Conservation (phyloP, 257 asterid genomes). For the Cruciata laevipes region DNA sequence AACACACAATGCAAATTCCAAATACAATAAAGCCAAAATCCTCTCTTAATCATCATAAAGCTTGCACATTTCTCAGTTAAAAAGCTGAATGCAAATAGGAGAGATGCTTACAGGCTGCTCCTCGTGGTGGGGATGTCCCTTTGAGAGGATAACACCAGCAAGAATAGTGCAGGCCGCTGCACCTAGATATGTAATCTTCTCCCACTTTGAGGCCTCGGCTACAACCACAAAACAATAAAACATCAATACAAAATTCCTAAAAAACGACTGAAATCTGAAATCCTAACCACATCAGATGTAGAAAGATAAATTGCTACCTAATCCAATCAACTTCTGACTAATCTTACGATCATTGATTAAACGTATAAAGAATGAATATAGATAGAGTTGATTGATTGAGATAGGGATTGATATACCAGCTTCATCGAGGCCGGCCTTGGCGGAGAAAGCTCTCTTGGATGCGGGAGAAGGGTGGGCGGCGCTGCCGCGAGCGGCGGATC, state of each 20-base stretch:
- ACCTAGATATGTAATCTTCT: slow-evolving; percentile 66
- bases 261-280: not conserved
- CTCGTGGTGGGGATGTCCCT: slow-evolving; percentile 67
- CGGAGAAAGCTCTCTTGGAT: slow-evolving; percentile 53
- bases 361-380: not conserved
- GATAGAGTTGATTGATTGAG: not conserved
- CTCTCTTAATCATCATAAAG: not conserved
- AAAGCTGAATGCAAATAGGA: not conserved
- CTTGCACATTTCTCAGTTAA: not conserved
- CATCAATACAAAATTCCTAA: not conserved
- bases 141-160: slow-evolving; percentile 43
- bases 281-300: not conserved
- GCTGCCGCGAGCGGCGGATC: slow-evolving; percentile 71
- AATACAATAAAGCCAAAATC: not conserved
- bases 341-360: not conserved
- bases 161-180: slow-evolving; percentile 41
- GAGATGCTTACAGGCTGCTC: slow-evolving; percentile 65
- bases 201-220: slow-evolving; percentile 93
- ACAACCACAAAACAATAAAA: not conserved
- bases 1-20: not conserved
- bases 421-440: slow-evolving; percentile 65
- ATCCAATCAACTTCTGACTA: not conserved
- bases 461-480: slow-evolving; percentile 42
- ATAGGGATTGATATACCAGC: slow-evolving; percentile 45
- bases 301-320: not conserved